A percentile compares a stretch with the other conserved stretches of the same genome.
These are phyloP conservation scores for Diaporthe longicolla DNA, from an alignment of 2,329 filamentous ascomycete species.

Conservation along the genomic window DNA sequence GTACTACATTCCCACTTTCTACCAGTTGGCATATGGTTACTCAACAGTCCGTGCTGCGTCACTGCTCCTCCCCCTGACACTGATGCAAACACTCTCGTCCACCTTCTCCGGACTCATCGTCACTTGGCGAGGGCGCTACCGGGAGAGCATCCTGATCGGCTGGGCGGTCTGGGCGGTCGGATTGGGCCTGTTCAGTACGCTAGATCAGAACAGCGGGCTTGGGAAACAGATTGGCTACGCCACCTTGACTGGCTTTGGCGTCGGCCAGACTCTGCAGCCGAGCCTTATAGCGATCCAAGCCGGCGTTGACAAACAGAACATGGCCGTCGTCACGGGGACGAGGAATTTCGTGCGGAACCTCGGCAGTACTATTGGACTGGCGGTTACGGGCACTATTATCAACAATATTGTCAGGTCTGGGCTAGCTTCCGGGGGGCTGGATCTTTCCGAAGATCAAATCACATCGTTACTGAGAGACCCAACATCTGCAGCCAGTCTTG, in stretches of 20 bases:
- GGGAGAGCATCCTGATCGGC: constrained; percentile 33
- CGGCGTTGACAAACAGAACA: constrained; percentile 33
- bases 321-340: constrained; percentile 42
- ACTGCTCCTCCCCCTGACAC: constrained; percentile 40
- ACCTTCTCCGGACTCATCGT: constrained; percentile 36
- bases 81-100: constrained; percentile 42
- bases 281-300: constrained; percentile 43
- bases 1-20: constrained; percentile 43
- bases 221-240: constrained; percentile 40
- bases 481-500: background rate
- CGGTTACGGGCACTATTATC: constrained; percentile 17
- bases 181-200: constrained; percentile 37
- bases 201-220: constrained; percentile 30
- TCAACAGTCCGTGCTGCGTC: constrained; percentile 41
- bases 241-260: constrained; percentile 38
- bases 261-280: constrained; percentile 40
- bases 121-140: constrained; percentile 42
- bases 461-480: background rate
- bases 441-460: background rate
- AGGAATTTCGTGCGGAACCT: constrained; percentile 42
- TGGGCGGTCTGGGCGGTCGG: constrained; percentile 40
- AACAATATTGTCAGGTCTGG: constrained; percentile 34
- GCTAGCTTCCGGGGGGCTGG: background rate
- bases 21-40: constrained; percentile 43
- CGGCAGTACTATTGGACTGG: constrained; percentile 36